These are phyloP conservation scores for Fusarium sp. DNA, from an alignment of 2,329 filamentous ascomycete species.

Conservation along the genomic window DNA sequence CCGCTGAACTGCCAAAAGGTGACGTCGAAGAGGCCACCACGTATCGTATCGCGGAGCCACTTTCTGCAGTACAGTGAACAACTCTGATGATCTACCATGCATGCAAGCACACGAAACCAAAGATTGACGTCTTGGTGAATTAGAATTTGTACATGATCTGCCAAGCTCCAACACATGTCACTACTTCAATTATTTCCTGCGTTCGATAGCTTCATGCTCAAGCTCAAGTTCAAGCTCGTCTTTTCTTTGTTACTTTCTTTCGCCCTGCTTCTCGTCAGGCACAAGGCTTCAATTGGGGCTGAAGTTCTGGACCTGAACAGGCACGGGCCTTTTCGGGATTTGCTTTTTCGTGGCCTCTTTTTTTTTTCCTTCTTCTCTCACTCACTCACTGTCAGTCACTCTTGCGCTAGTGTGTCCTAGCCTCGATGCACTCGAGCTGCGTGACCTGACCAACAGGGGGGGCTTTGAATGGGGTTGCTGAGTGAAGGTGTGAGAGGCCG, in stretches of 20 bases:
- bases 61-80: slow-evolving; percentile 31
- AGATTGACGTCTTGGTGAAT: slow-evolving; percentile 9
- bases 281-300: slow-evolving; percentile 19
- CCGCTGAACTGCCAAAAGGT: slow-evolving; percentile 20
- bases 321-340: slow-evolving; percentile 29
- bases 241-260: slow-evolving; percentile 1
- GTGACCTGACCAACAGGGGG: slow-evolving; percentile 11
- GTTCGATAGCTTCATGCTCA: slow-evolving; percentile 12
- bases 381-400: slow-evolving; percentile 9
- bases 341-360: slow-evolving; percentile 29
- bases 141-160: slow-evolving; percentile 17
- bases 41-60: slow-evolving; percentile 5
- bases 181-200: not conserved
- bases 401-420: slow-evolving; percentile 7
- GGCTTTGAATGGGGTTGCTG: slow-evolving; percentile 5
- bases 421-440: slow-evolving; percentile 8
- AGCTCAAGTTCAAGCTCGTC: slow-evolving; percentile 23
- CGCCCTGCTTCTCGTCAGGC: slow-evolving; percentile 22
- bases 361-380: slow-evolving; percentile 11
- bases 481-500: slow-evolving; percentile 5
- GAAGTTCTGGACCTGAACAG: slow-evolving; percentile 25
- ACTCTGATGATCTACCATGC: slow-evolving; percentile 22
- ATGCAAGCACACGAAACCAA: slow-evolving; percentile 31
- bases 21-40: slow-evolving; percentile 20
- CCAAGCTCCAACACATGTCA: slow-evolving; percentile 4